Evolutionary conservation across 164 flowering plant genomes (phyloP).

Genomic region (Piper longum): DNA sequence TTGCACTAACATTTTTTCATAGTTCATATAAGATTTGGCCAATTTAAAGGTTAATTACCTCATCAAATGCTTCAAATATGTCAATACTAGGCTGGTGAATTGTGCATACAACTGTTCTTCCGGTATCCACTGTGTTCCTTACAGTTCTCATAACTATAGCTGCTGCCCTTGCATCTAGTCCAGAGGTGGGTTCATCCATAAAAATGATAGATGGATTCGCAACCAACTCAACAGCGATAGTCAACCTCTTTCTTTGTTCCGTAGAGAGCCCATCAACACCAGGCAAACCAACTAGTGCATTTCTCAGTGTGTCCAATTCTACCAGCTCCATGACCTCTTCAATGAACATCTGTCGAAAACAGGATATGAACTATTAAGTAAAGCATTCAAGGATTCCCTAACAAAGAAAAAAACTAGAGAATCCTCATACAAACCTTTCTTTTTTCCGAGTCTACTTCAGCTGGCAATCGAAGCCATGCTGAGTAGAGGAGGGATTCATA

Average conservation of each 20-base stretch:
- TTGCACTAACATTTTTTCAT: neutral
- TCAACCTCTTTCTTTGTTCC: constrained; percentile 42
- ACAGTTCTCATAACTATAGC: constrained; percentile 54
- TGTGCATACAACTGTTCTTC: constrained; percentile 45
- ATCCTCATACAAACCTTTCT: constrained; percentile 22
- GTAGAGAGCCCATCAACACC: constrained; percentile 38
- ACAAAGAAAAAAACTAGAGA: neutral
- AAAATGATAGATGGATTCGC: constrained; percentile 47
- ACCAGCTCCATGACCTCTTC: constrained; percentile 49
- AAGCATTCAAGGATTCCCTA: neutral
- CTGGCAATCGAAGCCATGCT: constrained; percentile 44
- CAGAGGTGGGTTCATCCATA: constrained; percentile 57
- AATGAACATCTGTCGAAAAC: constrained; percentile 28
- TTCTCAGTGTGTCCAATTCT: constrained; percentile 26
- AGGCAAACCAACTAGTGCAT: constrained; percentile 35
- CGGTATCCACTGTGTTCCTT: constrained; percentile 40
- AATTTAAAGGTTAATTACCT: constrained; percentile 14
- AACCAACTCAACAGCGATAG: constrained; percentile 49
- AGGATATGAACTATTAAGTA: neutral
- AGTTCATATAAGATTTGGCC: neutral
- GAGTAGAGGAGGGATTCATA: constrained; percentile 39
- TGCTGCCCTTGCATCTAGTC: constrained; percentile 49
- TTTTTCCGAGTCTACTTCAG: constrained; percentile 20
- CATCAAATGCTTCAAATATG: constrained; percentile 44
- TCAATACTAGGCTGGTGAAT: constrained; percentile 50